Evolutionary conservation across 345 rosid species (phyloP).

Genomic region (Brassica napus): Da-Ae NC_063434.1:9578501-9579000

Average conservation of each 20-base stretch:
- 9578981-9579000: slow-evolving; percentile 27
- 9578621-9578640: slow-evolving; percentile 45
- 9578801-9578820: slow-evolving; percentile 62
- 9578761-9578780: slow-evolving; percentile 7
- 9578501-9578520: slow-evolving; percentile 26
- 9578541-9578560: slow-evolving; percentile 21
- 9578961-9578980: slow-evolving; percentile 37
- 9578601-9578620: slow-evolving; percentile 35
- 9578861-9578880: slow-evolving; percentile 41
- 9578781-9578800: slow-evolving; percentile 10
- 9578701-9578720: slow-evolving; percentile 12
- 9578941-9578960: slow-evolving; percentile 36
- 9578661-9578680: slow-evolving; percentile 27
- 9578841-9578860: slow-evolving; percentile 13
- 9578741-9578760: not conserved
- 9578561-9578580: slow-evolving; percentile 37
- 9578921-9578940: slow-evolving; percentile 68
- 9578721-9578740: slow-evolving; percentile 7
- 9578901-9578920: slow-evolving; percentile 53
- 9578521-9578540: slow-evolving; percentile 42
- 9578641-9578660: slow-evolving; percentile 41
- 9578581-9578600: slow-evolving; percentile 43
- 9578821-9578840: slow-evolving; percentile 74
- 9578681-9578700: slow-evolving; percentile 27
- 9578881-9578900: slow-evolving; percentile 43